Evolutionary conservation across 2,329 filamentous ascomycete species (phyloP).

Genomic region (Orbilia javanica): DNA sequence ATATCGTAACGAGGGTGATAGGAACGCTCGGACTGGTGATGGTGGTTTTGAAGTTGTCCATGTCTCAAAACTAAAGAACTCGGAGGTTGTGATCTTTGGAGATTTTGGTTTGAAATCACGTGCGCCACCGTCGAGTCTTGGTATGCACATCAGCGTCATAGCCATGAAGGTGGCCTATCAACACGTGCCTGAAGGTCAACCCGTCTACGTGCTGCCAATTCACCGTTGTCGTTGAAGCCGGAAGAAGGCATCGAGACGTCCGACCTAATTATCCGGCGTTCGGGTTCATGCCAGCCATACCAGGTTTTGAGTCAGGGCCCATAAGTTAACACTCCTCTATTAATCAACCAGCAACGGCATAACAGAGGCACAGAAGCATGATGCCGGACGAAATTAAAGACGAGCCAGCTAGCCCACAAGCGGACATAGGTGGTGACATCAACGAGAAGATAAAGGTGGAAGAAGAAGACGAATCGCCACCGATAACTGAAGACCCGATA

Average conservation of each 20-base stretch:
- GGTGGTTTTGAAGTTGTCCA: neutral
- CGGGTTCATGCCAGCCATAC: neutral
- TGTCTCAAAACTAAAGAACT: neutral
- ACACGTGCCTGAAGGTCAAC: slow-evolving; percentile 16
- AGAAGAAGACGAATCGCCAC: slow-evolving; percentile 59
- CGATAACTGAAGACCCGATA: neutral
- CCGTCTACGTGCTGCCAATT: slow-evolving; percentile 2
- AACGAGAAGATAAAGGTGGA: slow-evolving; percentile 41
- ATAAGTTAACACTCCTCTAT: neutral
- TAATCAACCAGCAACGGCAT: neutral
- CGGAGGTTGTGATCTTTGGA: neutral
- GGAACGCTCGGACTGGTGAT: slow-evolving; percentile 10
- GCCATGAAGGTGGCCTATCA: slow-evolving; percentile 20
- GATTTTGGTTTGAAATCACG: slow-evolving; percentile 2
- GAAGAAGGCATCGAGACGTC: slow-evolving; percentile 14
- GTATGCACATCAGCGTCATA: slow-evolving; percentile 13
- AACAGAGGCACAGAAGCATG: neutral
- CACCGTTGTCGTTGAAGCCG: neutral
- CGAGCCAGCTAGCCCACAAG: slow-evolving; percentile 24
- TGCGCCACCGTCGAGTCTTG: neutral
- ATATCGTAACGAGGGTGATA: neutral
- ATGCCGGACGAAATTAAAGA: slow-evolving; percentile 59
- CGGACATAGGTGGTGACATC: neutral
- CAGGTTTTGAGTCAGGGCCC: neutral
- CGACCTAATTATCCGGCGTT: neutral